A percentile compares a stretch with the other conserved stretches of the same genome.
Conservation (phyloP, 257 asterid species). For the Gentiana macrophylla region DNA sequence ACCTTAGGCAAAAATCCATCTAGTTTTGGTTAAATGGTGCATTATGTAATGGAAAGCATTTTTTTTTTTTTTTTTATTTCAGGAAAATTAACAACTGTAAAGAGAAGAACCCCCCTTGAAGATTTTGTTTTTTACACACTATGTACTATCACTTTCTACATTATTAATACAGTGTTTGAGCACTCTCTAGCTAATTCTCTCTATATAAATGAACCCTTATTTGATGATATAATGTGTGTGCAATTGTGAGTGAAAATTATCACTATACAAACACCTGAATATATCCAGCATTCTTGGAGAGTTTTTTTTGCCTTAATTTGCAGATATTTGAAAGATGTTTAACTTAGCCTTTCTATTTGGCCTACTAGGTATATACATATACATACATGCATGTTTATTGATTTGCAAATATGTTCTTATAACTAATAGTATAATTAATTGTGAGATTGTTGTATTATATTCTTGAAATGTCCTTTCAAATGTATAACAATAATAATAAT, state of each 20-base stretch:
- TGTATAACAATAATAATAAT: background rate
- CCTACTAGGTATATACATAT: slow-evolving; percentile 30
- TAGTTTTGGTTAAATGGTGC: slow-evolving; percentile 12
- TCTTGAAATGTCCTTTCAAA: background rate
- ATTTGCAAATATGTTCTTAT: no score
- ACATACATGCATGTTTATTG: no score
- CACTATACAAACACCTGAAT: background rate
- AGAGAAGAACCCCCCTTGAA: background rate
- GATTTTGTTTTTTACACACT: background rate
- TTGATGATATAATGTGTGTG: no score
- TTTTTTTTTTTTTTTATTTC: background rate
- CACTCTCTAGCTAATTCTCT: background rate
- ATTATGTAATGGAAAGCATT: slow-evolving; percentile 7
- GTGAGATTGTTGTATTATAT: background rate
- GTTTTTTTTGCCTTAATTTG: no score
- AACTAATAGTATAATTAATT: no score
- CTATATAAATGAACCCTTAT: slow-evolving; percentile 5
- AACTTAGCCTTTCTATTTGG: slow-evolving; percentile 39
- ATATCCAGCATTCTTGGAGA: background rate
- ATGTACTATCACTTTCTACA: slow-evolving; percentile 1
- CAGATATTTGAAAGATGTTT: background rate
- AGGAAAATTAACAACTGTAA: slow-evolving; percentile 9
- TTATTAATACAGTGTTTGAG: slow-evolving; percentile 1
- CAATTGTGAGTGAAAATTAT: background rate
- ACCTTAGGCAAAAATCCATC: slow-evolving; percentile 1